These are phyloP conservation scores for Penicillium manginii DNA, from an alignment of 495 filamentous ascomycete species.

Conservation along the genomic window DNA sequence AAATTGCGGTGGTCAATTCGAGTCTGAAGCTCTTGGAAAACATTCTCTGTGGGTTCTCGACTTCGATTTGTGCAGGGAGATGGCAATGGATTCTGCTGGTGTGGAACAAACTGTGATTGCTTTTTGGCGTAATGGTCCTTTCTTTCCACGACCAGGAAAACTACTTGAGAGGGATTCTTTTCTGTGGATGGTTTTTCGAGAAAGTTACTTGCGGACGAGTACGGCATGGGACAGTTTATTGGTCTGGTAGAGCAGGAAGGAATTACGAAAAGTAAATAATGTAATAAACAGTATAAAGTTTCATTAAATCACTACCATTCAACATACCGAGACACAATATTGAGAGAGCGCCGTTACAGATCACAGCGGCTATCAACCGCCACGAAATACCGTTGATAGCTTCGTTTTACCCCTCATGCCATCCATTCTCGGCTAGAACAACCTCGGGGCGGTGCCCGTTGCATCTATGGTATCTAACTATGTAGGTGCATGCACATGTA, in stretches of 20 bases:
- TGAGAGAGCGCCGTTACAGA: too few species aligned
- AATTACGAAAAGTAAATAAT: background rate
- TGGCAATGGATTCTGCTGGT: slow-evolving; percentile 1
- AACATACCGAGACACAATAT: too few species aligned
- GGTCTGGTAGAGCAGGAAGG: background rate
- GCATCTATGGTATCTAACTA: background rate
- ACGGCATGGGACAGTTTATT: background rate
- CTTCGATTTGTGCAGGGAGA: slow-evolving; percentile 5
- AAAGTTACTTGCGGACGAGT: background rate
- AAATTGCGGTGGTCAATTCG: background rate
- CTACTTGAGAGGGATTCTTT: too few species aligned
- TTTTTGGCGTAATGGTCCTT: background rate
- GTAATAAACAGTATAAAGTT: too few species aligned
- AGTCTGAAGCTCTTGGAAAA: background rate
- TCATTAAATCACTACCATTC: too few species aligned
- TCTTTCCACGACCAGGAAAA: background rate
- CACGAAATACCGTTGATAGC: background rate
- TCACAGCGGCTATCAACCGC: background rate
- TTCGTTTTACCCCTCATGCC: background rate
- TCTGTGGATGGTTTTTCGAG: too few species aligned
- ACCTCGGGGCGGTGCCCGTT: background rate
- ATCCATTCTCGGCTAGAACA: background rate
- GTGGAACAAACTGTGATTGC: background rate
- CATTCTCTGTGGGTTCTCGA: slow-evolving; percentile 4
- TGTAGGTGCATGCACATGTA: background rate